These are phyloP conservation scores for Gracilariopsis chorda DNA, from an alignment of 23 red algal species.

Conservation along the genomic window DNA sequence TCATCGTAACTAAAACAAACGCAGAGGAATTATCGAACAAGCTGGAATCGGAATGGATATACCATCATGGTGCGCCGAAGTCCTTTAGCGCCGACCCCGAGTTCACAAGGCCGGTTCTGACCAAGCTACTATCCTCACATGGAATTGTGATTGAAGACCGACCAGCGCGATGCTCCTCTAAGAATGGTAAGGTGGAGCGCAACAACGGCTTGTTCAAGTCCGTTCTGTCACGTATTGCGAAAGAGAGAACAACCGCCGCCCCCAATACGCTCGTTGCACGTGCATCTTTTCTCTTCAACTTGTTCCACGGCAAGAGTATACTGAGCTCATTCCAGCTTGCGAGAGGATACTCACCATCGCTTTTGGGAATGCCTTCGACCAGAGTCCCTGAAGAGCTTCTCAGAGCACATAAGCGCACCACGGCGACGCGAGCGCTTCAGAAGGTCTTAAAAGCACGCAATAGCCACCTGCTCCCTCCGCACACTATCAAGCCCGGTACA, in stretches of 20 bases:
- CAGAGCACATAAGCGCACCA: neutral
- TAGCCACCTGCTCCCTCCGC: neutral
- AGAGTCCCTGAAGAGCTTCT: neutral
- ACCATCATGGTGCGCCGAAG: neutral
- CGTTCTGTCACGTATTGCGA: neutral
- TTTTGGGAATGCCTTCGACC: neutral
- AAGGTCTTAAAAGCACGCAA: neutral
- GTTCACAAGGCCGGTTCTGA: neutral
- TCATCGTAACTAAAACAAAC: neutral
- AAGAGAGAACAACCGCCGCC: neutral
- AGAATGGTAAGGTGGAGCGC: neutral
- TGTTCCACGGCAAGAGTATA: neutral
- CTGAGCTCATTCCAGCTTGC: slow-evolving; percentile 9
- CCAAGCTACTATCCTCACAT: neutral
- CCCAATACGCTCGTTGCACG: neutral
- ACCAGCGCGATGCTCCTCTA: neutral
- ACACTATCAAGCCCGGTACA: neutral
- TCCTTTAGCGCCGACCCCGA: neutral
- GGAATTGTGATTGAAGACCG: neutral
- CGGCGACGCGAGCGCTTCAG: neutral
- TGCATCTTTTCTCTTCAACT: slow-evolving; percentile 1
- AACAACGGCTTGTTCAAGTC: slow-evolving; percentile 22
- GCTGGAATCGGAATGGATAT: slow-evolving; percentile 8
- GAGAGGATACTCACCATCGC: neutral
- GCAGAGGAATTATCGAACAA: neutral